Evolutionary conservation across 2,329 filamentous ascomycete species (phyloP), one percentile per base, ranked within the genome.

Genomic region (Fusarium globosum): DNA sequence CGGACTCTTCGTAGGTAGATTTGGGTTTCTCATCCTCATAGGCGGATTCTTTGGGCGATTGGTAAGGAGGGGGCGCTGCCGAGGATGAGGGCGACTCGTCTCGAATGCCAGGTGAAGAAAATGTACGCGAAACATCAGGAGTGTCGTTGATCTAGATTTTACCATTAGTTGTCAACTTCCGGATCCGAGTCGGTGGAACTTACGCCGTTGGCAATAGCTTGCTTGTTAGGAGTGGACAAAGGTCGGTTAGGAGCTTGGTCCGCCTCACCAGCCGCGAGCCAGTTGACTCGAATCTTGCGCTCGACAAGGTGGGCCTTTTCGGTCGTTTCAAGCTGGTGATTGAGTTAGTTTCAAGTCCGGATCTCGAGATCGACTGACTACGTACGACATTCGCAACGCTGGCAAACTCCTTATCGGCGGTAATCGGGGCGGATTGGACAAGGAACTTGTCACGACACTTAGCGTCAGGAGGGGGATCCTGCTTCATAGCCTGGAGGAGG

Each of bases 401-500:
- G 67, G 88, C 87, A 78, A 94, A 94, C 79, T 97, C 94, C 85
- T 95, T 94, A 80, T 97, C 94, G 72, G 91, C 88, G 28, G 92
- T 92, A 75, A 98, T 93, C 58, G 91, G 88, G 55, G 97, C 94
- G 33, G 95, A 97, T 85, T 98, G 96, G 41, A 98, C 96, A 61
- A 98, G 90, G 83, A 98, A 98, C 86, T 98, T 98, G 88, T 98
- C 96, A 83, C 94, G 93, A 86, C 96, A 99, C 83, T 94, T 95
- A 71, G 93, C 91, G 81, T 97, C 95, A 65, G 87, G 83, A 26
- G 95, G 90, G 63, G 96, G 96, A 79, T 98, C 95, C 80, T 94
- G 91, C 87, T 97, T 98, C 96, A 99, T 98, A 30, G 96, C 95
- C 86, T 99, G 96, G 46, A 99, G 91, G 42, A 98, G 91, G 66